Evolutionary conservation across 1,139 yeast genomes (phyloP), one percentile per base, ranked within the genome.

Genomic region (Arxiozyma slooffiae): DNA sequence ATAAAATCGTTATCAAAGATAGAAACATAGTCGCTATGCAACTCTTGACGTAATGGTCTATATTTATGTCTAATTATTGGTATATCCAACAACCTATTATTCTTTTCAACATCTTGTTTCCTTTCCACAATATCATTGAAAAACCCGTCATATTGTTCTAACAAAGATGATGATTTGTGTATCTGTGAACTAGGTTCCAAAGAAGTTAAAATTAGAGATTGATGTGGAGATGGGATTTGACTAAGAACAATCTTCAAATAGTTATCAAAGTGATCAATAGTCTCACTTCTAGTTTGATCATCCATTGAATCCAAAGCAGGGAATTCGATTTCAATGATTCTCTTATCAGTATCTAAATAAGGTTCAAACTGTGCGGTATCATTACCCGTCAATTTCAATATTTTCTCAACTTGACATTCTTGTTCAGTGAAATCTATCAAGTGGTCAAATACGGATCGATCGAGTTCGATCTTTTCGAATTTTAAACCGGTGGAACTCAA

Each of bases 201-300:
- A 0, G 72, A 63, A 0, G 86, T 79, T 47, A 79, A 65, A 6
- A 84, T 64, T 3, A 85, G 67, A 4, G 84, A 71, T 51, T 74
- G 74, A 53, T 76, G 76, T 0, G 92, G 90, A 0, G 87, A 75
- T 0, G 94, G 92, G n/a, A 82, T 62, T 55, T 79, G 80, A 37
- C 85, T 74, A 30, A 82, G 59, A 16, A 83, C 72, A 42, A 71
- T 70, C 48, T 82, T 60, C n/a, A 72, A 40, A 30, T 74, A 67
- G 48, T 72, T 74, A 64, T 86, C 95, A 53, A 79, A 73, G 17
- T 68, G 62, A 23, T 54, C 53, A 44, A 76, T 56, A 7, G 69
- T 66, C 24, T 64, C 61, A 1, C 58, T 58, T 42, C 78, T 62
- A 11, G 51, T 46, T 9, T 65, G 64, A 2, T 58, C 60, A 2